Evolutionary conservation across 2,329 filamentous ascomycete genomes (phyloP).

Genomic region (Pseudogymnoascus sp.): DNA sequence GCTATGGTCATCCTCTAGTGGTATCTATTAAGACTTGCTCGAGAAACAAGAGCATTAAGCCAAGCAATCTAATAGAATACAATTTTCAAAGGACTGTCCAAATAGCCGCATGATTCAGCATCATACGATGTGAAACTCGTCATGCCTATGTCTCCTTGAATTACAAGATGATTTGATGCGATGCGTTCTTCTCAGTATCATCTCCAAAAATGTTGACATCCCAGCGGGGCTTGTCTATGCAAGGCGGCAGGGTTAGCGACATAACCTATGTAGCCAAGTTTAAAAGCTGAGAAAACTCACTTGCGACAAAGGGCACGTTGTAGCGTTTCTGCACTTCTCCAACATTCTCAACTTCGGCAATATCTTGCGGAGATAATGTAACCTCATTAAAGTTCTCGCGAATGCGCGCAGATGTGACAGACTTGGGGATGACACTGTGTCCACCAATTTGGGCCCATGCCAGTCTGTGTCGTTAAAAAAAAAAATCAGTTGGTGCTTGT

Average conservation of each 20-base stretch:
- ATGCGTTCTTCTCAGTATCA: constrained; percentile 41
- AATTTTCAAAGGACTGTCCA: not conserved
- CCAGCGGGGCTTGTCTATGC: constrained; percentile 43
- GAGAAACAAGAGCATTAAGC: not conserved
- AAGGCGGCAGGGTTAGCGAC: not conserved
- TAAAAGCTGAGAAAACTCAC: constrained; percentile 12
- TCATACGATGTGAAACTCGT: too few species aligned
- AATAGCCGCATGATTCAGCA: not conserved
- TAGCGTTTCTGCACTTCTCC: constrained; percentile 42
- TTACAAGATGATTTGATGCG: constrained; percentile 35
- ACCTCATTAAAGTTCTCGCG: constrained; percentile 61
- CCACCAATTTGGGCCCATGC: constrained; percentile 52
- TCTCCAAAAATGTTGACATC: constrained; percentile 48
- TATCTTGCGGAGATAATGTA: constrained; percentile 49
- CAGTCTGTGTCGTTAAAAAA: constrained; percentile 40
- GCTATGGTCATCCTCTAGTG: not conserved
- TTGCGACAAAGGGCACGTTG: constrained; percentile 38
- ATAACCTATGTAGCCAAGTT: not conserved
- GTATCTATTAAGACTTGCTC: not conserved
- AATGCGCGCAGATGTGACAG: constrained; percentile 59
- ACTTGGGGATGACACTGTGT: constrained; percentile 68
- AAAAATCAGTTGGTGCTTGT: constrained; percentile 28
- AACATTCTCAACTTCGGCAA: constrained; percentile 52
- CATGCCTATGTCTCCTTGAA: not conserved
- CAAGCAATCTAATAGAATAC: not conserved